Base-by-base conservation (phyloP, 2,329 filamentous ascomycete genomes). In the Pseudofabraea citricarpa region DNA sequence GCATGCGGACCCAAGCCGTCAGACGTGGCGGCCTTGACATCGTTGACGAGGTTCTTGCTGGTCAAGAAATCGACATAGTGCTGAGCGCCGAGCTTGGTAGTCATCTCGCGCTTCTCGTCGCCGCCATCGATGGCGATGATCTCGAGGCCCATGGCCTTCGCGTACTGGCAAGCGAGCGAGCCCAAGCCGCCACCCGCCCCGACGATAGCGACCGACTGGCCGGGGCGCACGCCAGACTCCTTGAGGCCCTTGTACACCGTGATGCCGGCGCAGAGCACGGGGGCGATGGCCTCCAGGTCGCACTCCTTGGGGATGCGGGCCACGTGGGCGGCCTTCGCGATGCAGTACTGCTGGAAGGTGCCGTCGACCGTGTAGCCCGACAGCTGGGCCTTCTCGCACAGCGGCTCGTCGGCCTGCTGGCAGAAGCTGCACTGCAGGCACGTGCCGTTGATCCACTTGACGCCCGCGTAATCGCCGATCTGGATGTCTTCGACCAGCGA, bases 361-460 rank as follows among this genome's bases (percentile, higher is more conserved):
- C 90, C 90, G 63, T 95, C 87, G 62, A 95, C 89, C 4, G 88
- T 94, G 76, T 94, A 95, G 44, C 91, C 91, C 1, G 89, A 94
- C 31, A 95, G 78, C 26, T 77, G 70, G 20, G 87, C 80, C 47
- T 86, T 72, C 13, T 76, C 66, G 71, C 91, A 97, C 5, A 95
- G 82, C 3, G 88, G 84, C 70, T 96, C 90, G 56, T 95, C 86
- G 37, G 79, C 66, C 55, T 81, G 75, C 61, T 85, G 81, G 72
- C 90, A 96, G 76, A 87, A 95, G 56, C 81, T 75, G 71, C 90
- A 97, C 52, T 74, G 66, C 49, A 95, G 73, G 68, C 91, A 96
- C 36, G 85, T 84, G 51, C 88, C 87, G 67, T 95, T 93, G 60
- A 96, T 74, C 90, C 90, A 96, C 73, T 89, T 95, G 67, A 97